Conservation (phyloP, 129 eudicot genomes). For the Escallonia rubra region DNA sequence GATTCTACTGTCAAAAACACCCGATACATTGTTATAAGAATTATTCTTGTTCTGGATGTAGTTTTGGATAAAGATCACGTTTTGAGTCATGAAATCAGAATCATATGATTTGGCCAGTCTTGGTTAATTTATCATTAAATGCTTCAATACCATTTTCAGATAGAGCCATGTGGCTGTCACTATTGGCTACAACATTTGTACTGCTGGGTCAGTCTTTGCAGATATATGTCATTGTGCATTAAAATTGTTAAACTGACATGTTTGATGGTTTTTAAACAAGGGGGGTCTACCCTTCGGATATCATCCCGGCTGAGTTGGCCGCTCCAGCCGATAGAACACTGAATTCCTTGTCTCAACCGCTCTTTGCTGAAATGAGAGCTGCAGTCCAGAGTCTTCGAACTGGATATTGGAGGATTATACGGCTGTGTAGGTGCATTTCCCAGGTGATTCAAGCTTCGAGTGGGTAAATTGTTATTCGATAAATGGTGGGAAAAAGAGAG, state of each 20-base stretch:
- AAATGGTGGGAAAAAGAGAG: too few relatives aligned
- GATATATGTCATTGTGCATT: background rate
- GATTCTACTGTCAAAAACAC: too few relatives aligned
- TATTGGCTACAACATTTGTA: background rate
- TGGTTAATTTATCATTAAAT: too few relatives aligned
- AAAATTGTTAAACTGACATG: conserved; percentile 12
- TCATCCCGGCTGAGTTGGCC: conserved; percentile 33
- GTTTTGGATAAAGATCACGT: too few relatives aligned
- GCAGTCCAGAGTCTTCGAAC: conserved; percentile 40
- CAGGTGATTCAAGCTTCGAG: conserved; percentile 30
- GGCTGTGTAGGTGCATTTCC: conserved; percentile 60
- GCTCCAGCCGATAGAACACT: conserved; percentile 16
- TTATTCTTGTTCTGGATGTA: too few relatives aligned
- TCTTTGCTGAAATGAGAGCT: conserved; percentile 35
- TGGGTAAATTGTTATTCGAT: conserved; percentile 6
- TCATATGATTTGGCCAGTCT: too few relatives aligned
- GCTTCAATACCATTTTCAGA: too few relatives aligned
- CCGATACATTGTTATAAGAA: too few relatives aligned
- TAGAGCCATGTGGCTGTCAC: background rate
- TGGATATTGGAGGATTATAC: conserved; percentile 58
- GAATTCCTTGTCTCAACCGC: conserved; percentile 16
- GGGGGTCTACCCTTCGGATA: conserved; percentile 72
- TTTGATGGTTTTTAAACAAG: conserved; percentile 33
- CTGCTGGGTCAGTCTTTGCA: background rate
- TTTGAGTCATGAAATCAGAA: too few relatives aligned